Conservation (phyloP, 1,139 yeast genomes). For the Yamadazyma blattariae region DNA sequence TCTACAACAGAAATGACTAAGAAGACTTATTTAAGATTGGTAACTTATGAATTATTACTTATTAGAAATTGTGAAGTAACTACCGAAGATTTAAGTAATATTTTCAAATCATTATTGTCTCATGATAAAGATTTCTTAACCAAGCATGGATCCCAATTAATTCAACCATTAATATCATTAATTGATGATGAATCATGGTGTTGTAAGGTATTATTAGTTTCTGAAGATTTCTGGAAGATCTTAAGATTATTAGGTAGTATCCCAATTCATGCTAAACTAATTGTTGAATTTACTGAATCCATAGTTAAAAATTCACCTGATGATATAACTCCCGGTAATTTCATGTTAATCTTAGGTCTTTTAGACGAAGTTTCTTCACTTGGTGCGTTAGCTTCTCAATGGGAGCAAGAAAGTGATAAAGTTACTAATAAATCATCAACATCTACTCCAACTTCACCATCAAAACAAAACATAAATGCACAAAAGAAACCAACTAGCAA, state of each 20-base stretch:
- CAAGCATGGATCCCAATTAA: slow-evolving; percentile 48
- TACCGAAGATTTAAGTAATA: slow-evolving; percentile 15
- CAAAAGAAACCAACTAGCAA: slow-evolving; percentile 1
- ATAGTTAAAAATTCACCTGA: slow-evolving; percentile 36
- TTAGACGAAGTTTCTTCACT: slow-evolving; percentile 79
- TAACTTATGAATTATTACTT: slow-evolving; percentile 42
- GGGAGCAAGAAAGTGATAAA: slow-evolving; percentile 57
- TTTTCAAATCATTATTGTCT: slow-evolving; percentile 23
- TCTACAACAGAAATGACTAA: slow-evolving; percentile 22
- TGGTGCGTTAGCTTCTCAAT: slow-evolving; percentile 77
- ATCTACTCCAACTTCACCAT: slow-evolving; percentile 6
- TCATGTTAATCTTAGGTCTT: slow-evolving; percentile 63
- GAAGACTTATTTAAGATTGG: slow-evolving; percentile 29
- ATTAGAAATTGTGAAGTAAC: slow-evolving; percentile 28
- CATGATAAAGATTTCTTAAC: slow-evolving; percentile 39
- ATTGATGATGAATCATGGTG: slow-evolving; percentile 51
- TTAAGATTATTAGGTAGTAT: slow-evolving; percentile 57
- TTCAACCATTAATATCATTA: slow-evolving; percentile 53
- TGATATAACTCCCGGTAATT: slow-evolving; percentile 48
- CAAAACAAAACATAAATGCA: background rate
- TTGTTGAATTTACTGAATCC: slow-evolving; percentile 49
- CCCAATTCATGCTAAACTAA: slow-evolving; percentile 46
- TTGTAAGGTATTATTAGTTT: slow-evolving; percentile 32
- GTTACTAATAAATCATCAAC: slow-evolving; percentile 2
- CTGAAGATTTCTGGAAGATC: slow-evolving; percentile 63